Base-by-base conservation (phyloP, 129 eudicot genomes). In the Calendula officinalis region DNA sequence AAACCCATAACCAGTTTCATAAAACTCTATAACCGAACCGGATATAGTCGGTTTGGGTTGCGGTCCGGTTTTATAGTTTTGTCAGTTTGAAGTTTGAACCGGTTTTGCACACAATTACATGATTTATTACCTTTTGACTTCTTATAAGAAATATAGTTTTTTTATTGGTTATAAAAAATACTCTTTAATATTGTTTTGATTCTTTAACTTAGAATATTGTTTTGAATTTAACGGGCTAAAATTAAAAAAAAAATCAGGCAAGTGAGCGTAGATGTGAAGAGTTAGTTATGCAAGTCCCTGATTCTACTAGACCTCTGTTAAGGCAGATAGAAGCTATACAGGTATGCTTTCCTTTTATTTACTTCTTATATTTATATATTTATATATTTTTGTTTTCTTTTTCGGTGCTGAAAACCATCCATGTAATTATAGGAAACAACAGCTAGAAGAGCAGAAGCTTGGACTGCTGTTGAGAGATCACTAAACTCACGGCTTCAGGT, bases 251-350 rank as follows among this genome's bases (percentile, higher is more conserved):
- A 0, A 2, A 22, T 22, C 54, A 91, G 97, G 95, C 80, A 53
- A 91, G 94, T 80, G 97, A 91, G 78, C 96, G 90, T 57, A 82
- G 97, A 51, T 91, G 97, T 48, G 97, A 91, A 81, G 97, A 87
- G 87, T 83, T 91, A 74, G 80, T 91, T 51, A 79, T 83, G 60
- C 96, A 91, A 87, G 88, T 91, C 79, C 97, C 97, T 64, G 97
- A 91, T 66, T 91, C 97, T 53, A 91, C 97, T 39, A 87, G 97
- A 79, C 97, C 97, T 59, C 94, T 91, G 68, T 68, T 91, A 66
- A 82, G 95, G 73, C 97, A 91, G 75, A 91, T 91, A 62, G 97
- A 91, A 82, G 96, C 95, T 62, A 87, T 91, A 76, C 90, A 91
- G 97, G 95, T 91, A 73, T 69, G 17, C 34, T 44, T 48, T 8